These are phyloP conservation scores for Filosporella fistucella DNA, from an alignment of 495 filamentous ascomycete species.

Conservation along the genomic window DNA sequence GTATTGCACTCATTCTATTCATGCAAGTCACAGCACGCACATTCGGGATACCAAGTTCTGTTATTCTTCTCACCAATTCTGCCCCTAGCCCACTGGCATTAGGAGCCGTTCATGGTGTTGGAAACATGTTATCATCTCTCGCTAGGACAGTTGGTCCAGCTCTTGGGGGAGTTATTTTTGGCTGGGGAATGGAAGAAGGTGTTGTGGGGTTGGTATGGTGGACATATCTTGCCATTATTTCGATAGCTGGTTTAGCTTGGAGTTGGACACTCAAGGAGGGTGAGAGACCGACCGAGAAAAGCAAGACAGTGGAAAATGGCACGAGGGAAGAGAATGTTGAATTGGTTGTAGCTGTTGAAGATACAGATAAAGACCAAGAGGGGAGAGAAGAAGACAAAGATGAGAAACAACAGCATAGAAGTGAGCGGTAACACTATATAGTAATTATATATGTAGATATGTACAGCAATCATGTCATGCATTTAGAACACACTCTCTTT, in stretches of 20 bases:
- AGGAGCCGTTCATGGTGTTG: slow-evolving; percentile 67
- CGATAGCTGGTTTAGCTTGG: slow-evolving; percentile 44
- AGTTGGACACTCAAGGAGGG: slow-evolving; percentile 52
- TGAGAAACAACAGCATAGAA: no score
- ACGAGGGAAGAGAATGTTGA: no score
- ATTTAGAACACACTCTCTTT: no score
- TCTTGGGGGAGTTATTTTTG: slow-evolving; percentile 60
- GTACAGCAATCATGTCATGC: no score
- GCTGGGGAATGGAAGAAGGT: slow-evolving; percentile 58
- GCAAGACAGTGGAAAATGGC: not conserved
- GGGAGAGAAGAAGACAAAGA: no score
- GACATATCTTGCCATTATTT: slow-evolving; percentile 40
- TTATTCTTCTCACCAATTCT: slow-evolving; percentile 67
- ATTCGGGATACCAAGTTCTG: slow-evolving; percentile 62
- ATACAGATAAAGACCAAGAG: no score
- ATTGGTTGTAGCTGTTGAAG: no score
- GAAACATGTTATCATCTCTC: slow-evolving; percentile 55
- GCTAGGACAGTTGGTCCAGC: slow-evolving; percentile 63
- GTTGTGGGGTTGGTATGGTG: slow-evolving; percentile 70
- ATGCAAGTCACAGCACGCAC: slow-evolving; percentile 69
- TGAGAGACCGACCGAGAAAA: slow-evolving; percentile 13
- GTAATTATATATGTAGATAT: no score
- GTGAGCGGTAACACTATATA: no score
- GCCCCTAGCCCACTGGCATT: slow-evolving; percentile 57
- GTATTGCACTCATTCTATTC: slow-evolving; percentile 55